Base-by-base conservation (phyloP, 768 basidiomycete species). In the Leccinum aurantiacum region DNA sequence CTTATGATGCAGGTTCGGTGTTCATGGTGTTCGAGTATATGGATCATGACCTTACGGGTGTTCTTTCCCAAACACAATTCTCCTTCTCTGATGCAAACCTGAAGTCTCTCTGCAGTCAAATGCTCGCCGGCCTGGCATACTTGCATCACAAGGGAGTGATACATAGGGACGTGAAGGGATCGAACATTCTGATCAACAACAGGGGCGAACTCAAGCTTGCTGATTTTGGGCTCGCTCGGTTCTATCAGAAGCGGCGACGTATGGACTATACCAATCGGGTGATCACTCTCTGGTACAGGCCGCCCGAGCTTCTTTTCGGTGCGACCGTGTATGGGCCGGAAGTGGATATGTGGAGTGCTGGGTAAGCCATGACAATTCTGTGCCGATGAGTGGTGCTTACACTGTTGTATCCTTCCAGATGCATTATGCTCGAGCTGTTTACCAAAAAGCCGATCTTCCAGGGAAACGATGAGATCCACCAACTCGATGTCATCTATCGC, bases 11-110 rank as follows among this genome's bases (percentile, higher is more conserved):
- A 98, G 96, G 94, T 60, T 88, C 90, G 52, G 95, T 97, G 46
- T 96, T 93, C 76, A 99, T 99, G 97, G 96, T 99, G 41, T 94
- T 98, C 68, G 95, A 98, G 74, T 99, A 99, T 74, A 92, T 97
- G 92, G 95, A 99, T 68, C 96, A 98, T 71, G 97, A 99, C 71
- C 79, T 99, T 56, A 98, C 95, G 2, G 97, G 97, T 4, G 82
- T 98, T 54, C 80, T 99, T 27, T 91, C 93, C 3, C 95, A 98
- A 76, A 90, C 85, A 1, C 89, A 93, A 68, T 91, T 98, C 67
- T 79, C 71, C 41, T 98, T 99, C 71, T 82, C 85, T 0, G 83
- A 87, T 22, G 93, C 91, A 22, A 90, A 99, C 74, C 80, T 98
- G 46, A 99, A 99, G 79, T 97, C 95, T 0, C 83, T 99, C 54